phyloP scores from a whole-genome alignment of 768 basidiomycete species.

The Boletus eberwhitei region DNA sequence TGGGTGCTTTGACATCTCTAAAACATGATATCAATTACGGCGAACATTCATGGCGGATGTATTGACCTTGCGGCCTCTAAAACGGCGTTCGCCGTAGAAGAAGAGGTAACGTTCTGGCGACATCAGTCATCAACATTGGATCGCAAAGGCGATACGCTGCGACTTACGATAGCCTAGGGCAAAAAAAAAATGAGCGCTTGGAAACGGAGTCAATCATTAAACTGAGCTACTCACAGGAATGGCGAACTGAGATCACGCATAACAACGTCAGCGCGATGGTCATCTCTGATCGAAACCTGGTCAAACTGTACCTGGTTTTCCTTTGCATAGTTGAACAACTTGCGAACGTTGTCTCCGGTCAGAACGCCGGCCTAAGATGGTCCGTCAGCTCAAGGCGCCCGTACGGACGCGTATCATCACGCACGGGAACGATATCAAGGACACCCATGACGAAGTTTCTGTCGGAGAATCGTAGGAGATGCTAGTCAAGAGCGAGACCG shows the following conservation, averaged over 20 bases:
- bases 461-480: conserved; percentile 7
- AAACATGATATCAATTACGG: conserved; percentile 8
- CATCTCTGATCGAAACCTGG: background rate
- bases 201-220: background rate
- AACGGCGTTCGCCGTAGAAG: conserved; percentile 90
- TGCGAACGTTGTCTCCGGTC: conserved; percentile 92
- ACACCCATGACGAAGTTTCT: conserved; percentile 55
- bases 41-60: background rate
- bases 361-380: conserved; percentile 79
- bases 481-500: conserved; percentile 2
- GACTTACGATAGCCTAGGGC: conserved; percentile 72
- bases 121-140: background rate
- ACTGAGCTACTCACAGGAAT: conserved; percentile 63
- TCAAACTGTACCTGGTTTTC: conserved; percentile 64
- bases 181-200: background rate
- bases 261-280: conserved; percentile 9
- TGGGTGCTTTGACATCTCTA: conserved; percentile 94
- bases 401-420: conserved; percentile 26
- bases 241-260: conserved; percentile 53
- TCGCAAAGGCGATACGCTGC: background rate
- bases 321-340: conserved; percentile 93
- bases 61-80: conserved; percentile 90
- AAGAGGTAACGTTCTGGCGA: conserved; percentile 89
- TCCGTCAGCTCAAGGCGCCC: conserved; percentile 1
- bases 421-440: conserved; percentile 80